Percentiles rank a stretch among this genome's conserved stretches.
Conservation (phyloP, 495 filamentous ascomycete genomes). For the Pyronema domesticum region DNA sequence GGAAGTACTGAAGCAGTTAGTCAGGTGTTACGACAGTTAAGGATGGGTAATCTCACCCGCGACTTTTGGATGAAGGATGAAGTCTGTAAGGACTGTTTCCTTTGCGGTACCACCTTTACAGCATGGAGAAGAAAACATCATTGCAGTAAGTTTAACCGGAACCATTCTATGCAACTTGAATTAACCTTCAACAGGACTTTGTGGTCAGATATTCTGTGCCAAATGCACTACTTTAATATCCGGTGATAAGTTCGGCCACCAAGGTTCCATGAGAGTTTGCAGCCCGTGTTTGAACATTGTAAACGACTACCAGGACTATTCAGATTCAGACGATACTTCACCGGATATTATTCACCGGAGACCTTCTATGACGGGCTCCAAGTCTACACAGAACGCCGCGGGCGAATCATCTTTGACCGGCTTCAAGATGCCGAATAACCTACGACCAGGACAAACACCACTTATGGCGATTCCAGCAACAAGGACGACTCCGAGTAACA, state of each 20-base stretch:
- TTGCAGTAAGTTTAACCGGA: conserved; percentile 43
- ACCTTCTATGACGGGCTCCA: not conserved
- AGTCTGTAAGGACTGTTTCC: conserved; percentile 92
- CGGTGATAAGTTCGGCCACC: conserved; percentile 72
- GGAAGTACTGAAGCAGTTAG: conserved; percentile 42
- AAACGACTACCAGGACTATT: conserved; percentile 73
- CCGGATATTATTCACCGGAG: conserved; percentile 31
- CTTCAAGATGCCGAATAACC: conserved; percentile 17
- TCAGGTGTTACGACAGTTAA: conserved; percentile 46
- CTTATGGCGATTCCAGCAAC: conserved; percentile 80
- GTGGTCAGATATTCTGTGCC: conserved; percentile 93
- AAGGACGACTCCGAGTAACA: conserved; percentile 54
- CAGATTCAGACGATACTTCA: conserved; percentile 54
- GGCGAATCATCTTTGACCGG: conserved; percentile 15
- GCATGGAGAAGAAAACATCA: conserved; percentile 95
- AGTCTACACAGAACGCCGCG: conserved; percentile 6
- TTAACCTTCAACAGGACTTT: conserved; percentile 30
- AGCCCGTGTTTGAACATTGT: conserved; percentile 90
- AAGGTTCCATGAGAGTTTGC: conserved; percentile 72
- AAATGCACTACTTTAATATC: conserved; percentile 86
- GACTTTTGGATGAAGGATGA: conserved; percentile 99
- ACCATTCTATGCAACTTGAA: not conserved
- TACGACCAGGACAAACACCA: conserved; percentile 28
- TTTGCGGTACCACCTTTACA: conserved; percentile 73
- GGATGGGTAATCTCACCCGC: conserved; percentile 71